A percentile compares a stretch with the other conserved stretches of the same genome.
phyloP scores from a whole-genome alignment of 331 rosid species.

The Prunus yedoensis region DNA sequence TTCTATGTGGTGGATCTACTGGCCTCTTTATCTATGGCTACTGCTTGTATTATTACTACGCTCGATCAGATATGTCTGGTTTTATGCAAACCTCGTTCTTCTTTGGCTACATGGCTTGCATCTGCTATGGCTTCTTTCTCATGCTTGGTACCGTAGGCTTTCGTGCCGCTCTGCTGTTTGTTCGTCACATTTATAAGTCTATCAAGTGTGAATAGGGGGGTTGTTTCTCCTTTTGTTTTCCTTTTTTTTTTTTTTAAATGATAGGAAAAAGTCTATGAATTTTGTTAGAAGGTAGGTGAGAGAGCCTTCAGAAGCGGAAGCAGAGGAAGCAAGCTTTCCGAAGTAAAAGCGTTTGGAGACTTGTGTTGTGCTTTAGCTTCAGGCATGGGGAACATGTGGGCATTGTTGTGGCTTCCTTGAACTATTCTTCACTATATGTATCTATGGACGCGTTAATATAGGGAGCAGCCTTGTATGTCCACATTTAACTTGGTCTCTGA shows the following conservation, averaged over 20 bases:
- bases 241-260: not conserved
- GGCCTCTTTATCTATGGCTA: conserved; percentile 93
- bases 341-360: conserved; percentile 24
- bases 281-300: conserved; percentile 46
- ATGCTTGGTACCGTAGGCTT: conserved; percentile 94
- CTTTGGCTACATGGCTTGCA: conserved; percentile 99
- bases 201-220: conserved; percentile 85
- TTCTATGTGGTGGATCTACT: conserved; percentile 93
- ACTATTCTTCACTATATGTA: too few species aligned
- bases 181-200: conserved; percentile 92
- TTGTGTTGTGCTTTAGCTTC: conserved; percentile 31
- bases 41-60: conserved; percentile 91
- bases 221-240: conserved; percentile 16
- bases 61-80: conserved; percentile 93
- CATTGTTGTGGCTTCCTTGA: too few species aligned
- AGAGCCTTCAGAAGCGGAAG: conserved; percentile 43
- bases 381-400: too few species aligned
- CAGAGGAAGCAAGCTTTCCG: conserved; percentile 34
- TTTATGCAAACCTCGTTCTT: conserved; percentile 96
- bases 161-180: conserved; percentile 86
- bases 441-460: too few species aligned
- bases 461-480: too few species aligned
- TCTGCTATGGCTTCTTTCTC: conserved; percentile 96
- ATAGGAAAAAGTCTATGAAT: conserved; percentile 31
- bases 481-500: too few species aligned